Evolutionary conservation across 2,329 filamentous ascomycete species (phyloP).

Genomic region (Fusarium protoensiforme): DNA sequence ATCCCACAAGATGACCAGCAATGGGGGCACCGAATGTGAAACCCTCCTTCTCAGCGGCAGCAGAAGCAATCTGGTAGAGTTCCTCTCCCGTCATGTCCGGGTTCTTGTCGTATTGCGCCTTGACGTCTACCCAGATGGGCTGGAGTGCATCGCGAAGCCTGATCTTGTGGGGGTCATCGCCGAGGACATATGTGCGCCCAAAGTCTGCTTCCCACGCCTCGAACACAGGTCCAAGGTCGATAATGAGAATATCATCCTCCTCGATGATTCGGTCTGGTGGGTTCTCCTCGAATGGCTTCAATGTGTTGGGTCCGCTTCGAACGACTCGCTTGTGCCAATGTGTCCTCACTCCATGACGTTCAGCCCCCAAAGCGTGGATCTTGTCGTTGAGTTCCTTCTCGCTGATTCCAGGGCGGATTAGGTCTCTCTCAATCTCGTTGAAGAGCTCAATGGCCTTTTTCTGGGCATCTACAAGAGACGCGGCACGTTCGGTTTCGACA

Average conservation of each 20-base stretch:
- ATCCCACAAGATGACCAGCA: neutral
- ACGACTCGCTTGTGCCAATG: slow-evolving; percentile 66
- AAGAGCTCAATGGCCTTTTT: slow-evolving; percentile 58
- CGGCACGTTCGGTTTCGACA: slow-evolving; percentile 1
- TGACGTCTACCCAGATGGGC: slow-evolving; percentile 57
- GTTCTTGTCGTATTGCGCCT: neutral
- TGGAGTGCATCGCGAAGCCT: slow-evolving; percentile 58
- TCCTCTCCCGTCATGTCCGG: neutral
- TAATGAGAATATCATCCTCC: slow-evolving; percentile 61
- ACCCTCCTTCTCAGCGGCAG: neutral
- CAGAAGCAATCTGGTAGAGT: neutral
- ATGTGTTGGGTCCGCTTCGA: slow-evolving; percentile 61
- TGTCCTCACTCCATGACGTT: slow-evolving; percentile 53
- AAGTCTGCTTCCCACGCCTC: slow-evolving; percentile 60
- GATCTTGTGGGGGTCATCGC: slow-evolving; percentile 56
- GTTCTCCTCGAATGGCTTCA: slow-evolving; percentile 60
- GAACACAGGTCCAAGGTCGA: slow-evolving; percentile 64
- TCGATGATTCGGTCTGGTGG: slow-evolving; percentile 60
- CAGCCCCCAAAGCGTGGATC: slow-evolving; percentile 51
- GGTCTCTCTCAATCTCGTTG: slow-evolving; percentile 54
- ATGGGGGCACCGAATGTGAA: neutral
- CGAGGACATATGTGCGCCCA: slow-evolving; percentile 59
- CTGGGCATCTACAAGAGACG: slow-evolving; percentile 56
- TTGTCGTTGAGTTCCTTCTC: slow-evolving; percentile 52
- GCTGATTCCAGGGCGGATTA: neutral